Base-by-base conservation (phyloP, 1,284 basidiomycete species). In the Cystobasidium sp. region DNA sequence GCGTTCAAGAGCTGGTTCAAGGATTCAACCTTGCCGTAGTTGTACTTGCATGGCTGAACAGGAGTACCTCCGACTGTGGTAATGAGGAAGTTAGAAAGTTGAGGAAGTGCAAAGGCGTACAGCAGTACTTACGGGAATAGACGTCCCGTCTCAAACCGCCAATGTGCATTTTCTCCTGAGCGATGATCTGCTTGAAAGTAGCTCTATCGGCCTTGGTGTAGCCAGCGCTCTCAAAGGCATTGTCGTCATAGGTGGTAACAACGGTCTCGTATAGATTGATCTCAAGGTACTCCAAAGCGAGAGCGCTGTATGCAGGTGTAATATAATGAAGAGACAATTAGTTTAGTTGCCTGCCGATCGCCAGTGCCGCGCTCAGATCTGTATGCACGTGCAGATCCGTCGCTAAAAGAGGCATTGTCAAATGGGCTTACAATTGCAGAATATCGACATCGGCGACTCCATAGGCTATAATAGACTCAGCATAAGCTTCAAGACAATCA, bases 241-340 rank as follows among this genome's bases (percentile, higher is more conserved):
- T 37, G 47, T 63, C 59, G 47, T 51, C 49, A 46, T 47, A 72
- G 6, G 69, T 65, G 7, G 37, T 65, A 7, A 72, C 69, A 22
- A 58, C 41, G 24, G 59, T 53, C 62, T 72, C 69, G 47, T 72
- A 72, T 9, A 72, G 59, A 52, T 58, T 72, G 69, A 72, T 65
- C n/a, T 72, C 69, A 31, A 72, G 62, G 43, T 52, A 56, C 47
- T 72, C 69, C 3, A 72, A 31, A n/a, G 69, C 24, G 70, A 80
- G 39, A 41, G 69, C 69, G 20, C 49, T 61, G 18, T 46, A 4
- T 9, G n/a, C 31, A 31, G 31, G 68, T 43, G 59, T 62, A n/a
- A 37, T 10, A 7, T 3, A n/a, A 2, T 12, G 39, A 44, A 55
- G 37, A 37, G 14, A 5, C 65, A 55, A 22, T 67, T 55, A 67